A percentile compares a stretch with the other conserved stretches of the same genome.
These are phyloP conservation scores for Ascochyta koolunga DNA, from an alignment of 2,329 filamentous ascomycete species.

Conservation along the genomic window DNA sequence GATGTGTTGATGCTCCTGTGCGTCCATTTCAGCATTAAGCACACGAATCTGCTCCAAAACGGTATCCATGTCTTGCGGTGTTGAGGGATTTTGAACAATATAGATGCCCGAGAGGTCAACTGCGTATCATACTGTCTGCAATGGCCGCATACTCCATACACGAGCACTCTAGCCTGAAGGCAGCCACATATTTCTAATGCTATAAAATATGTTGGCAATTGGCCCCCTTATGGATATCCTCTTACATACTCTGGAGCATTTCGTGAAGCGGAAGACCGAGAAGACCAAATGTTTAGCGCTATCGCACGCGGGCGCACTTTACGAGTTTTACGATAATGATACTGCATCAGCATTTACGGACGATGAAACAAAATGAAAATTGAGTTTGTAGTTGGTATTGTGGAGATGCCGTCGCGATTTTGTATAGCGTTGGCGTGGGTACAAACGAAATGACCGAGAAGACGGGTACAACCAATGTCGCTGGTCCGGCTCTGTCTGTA, in stretches of 20 bases:
- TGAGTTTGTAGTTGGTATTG: no score
- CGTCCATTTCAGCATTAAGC: constrained; percentile 25
- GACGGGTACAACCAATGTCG: not conserved
- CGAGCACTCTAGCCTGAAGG: not conserved
- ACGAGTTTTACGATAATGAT: no score
- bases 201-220: not conserved
- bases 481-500: not conserved
- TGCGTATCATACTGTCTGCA: not conserved
- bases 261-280: not conserved
- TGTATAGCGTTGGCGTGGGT: not conserved
- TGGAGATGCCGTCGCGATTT: not conserved
- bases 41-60: constrained; percentile 28
- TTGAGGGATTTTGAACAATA: not conserved
- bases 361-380: no score
- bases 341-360: no score
- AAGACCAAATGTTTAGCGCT: not conserved
- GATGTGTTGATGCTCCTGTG: constrained; percentile 25
- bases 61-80: constrained; percentile 28
- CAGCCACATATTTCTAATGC: not conserved
- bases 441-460: not conserved
- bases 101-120: not conserved
- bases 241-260: not conserved
- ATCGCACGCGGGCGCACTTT: no score
- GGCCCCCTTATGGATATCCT: not conserved
- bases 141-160: not conserved